Evolutionary conservation across 306 rosid genomes (phyloP).

Genomic region (Gastrolobium bilobum): DNA sequence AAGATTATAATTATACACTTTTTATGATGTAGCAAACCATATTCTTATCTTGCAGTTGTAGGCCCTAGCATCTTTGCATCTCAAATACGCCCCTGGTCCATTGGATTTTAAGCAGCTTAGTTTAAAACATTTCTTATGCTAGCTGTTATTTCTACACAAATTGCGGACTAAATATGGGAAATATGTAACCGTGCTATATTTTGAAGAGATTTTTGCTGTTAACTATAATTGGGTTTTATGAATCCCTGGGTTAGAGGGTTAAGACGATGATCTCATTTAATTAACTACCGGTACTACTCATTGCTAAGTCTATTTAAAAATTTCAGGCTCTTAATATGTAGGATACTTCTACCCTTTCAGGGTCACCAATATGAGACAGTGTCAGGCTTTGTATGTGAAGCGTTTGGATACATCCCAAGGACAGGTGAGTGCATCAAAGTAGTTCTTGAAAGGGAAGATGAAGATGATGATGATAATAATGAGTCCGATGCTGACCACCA

Average conservation of each 20-base stretch:
- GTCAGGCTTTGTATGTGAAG: conserved; percentile 95
- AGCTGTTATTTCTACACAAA: not conserved
- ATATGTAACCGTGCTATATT: conserved; percentile 3
- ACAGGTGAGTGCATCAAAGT: conserved; percentile 93
- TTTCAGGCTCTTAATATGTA: conserved; percentile 9
- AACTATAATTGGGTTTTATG: conserved; percentile 4
- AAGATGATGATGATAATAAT: conserved; percentile 67
- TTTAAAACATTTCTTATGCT: conserved; percentile 1
- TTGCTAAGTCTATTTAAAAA: not conserved
- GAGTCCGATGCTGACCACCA: conserved; percentile 74
- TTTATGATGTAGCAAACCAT: not conserved
- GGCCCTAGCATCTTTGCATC: conserved; percentile 29
- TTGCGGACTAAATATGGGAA: not conserved
- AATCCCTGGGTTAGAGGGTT: not conserved
- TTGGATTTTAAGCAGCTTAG: not conserved
- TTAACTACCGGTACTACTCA: conserved; percentile 3
- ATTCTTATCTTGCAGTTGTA: not conserved
- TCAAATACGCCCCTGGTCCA: not conserved
- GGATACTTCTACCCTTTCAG: conserved; percentile 54
- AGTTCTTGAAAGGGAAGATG: conserved; percentile 86
- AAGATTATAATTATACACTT: not conserved
- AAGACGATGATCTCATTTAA: not conserved
- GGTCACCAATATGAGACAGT: conserved; percentile 99
- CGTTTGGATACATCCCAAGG: conserved; percentile 97
- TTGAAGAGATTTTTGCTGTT: not conserved